Percentiles rank a stretch among this genome's conserved stretches.
Conservation (phyloP, 2,329 filamentous ascomycete species). For the Davidsoniella virescens region DNA sequence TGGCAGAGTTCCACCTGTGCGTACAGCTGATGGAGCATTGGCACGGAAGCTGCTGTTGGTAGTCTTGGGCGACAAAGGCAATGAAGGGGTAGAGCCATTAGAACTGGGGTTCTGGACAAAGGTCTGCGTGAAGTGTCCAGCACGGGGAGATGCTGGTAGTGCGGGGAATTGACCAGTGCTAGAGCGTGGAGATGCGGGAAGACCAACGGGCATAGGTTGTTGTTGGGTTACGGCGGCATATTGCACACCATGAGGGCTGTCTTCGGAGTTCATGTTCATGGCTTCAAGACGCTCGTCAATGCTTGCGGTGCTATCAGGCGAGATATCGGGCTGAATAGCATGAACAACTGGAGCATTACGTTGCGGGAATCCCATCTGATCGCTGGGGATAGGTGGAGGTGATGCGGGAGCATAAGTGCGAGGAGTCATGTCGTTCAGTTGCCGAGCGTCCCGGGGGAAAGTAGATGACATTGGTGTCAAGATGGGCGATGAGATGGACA, state of each 20-base stretch:
- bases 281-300: slow-evolving; percentile 30
- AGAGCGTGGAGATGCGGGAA: slow-evolving; percentile 21
- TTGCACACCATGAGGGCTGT: not conserved
- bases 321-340: slow-evolving; percentile 28
- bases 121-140: not conserved
- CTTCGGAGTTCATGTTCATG: slow-evolving; percentile 1
- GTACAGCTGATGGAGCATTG: slow-evolving; percentile 37
- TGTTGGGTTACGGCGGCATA: slow-evolving; percentile 17
- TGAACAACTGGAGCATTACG: not conserved
- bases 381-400: slow-evolving; percentile 29
- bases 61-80: slow-evolving; percentile 32
- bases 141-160: slow-evolving; percentile 12
- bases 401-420: slow-evolving; percentile 41
- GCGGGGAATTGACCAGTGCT: slow-evolving; percentile 22
- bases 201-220: slow-evolving; percentile 34
- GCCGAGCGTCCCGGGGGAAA: slow-evolving; percentile 40
- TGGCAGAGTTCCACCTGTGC: slow-evolving; percentile 40
- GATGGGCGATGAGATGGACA: slow-evolving; percentile 49
- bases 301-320: slow-evolving; percentile 28
- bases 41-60: slow-evolving; percentile 33
- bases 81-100: slow-evolving; percentile 15
- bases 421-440: slow-evolving; percentile 41
- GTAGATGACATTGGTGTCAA: slow-evolving; percentile 46
- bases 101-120: not conserved
- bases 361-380: slow-evolving; percentile 19